A percentile compares a stretch with the other conserved stretches of the same genome.
Conservation (phyloP, 2,329 filamentous ascomycete genomes). For the Ampelomyces quisqualis region DNA sequence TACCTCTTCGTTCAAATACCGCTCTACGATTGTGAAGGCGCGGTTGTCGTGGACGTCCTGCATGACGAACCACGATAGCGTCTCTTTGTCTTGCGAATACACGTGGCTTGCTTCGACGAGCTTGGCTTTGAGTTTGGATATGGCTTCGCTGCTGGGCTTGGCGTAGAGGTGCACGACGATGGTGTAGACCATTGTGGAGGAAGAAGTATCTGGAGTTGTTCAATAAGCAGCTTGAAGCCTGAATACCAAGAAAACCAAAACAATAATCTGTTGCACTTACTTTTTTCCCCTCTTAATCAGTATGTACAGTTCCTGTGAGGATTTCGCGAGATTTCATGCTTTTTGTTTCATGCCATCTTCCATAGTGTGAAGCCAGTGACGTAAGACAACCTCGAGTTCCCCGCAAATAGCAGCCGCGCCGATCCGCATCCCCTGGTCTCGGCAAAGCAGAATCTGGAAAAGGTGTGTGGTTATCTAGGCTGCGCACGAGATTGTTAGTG, state of each 20-base stretch:
- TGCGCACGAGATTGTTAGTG: too few species aligned
- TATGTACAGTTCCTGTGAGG: too few species aligned
- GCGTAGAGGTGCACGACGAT: constrained; percentile 70
- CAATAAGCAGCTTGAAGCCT: too few species aligned
- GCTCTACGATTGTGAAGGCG: constrained; percentile 74
- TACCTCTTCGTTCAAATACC: constrained; percentile 66
- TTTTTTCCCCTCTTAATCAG: too few species aligned
- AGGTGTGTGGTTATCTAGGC: too few species aligned
- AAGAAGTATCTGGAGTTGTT: not conserved
- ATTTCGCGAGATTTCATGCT: not conserved
- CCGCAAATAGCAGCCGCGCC: constrained; percentile 1
- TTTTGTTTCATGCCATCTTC: not conserved
- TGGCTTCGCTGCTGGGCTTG: constrained; percentile 63
- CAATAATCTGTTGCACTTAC: too few species aligned
- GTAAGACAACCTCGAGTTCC: not conserved
- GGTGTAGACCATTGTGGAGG: constrained; percentile 63
- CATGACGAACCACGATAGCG: constrained; percentile 69
- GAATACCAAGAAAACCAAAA: not conserved
- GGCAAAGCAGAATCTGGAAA: too few species aligned
- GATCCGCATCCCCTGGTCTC: not conserved
- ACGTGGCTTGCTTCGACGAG: constrained; percentile 72
- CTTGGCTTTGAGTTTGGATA: constrained; percentile 69
- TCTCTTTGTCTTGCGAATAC: constrained; percentile 72
- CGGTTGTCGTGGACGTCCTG: constrained; percentile 68
- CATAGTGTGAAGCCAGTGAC: not conserved